Evolutionary conservation across 306 rosid species (phyloP).

Genomic region (Comarum palustre): DNA sequence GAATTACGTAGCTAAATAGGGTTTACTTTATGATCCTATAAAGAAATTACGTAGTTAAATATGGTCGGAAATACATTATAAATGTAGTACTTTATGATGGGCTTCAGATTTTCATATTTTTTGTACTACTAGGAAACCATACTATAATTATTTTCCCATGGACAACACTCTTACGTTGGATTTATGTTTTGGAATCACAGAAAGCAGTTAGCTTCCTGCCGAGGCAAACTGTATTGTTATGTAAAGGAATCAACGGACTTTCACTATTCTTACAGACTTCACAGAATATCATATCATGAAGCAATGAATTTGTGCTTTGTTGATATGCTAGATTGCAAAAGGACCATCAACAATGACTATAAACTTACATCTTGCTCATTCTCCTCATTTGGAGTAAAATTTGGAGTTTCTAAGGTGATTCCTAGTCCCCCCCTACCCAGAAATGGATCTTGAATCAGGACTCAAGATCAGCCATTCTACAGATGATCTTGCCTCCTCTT

Average conservation of each 20-base stretch:
- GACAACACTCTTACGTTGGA: neutral
- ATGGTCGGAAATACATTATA: no score
- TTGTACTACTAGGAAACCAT: neutral
- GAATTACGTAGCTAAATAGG: no score
- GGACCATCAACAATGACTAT: neutral
- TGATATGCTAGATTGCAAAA: conserved; percentile 15
- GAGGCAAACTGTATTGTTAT: conserved; percentile 10
- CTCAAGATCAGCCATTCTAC: conserved; percentile 55
- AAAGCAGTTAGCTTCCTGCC: conserved; percentile 27
- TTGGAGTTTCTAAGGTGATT: neutral
- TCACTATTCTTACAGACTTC: neutral
- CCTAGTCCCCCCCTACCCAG: neutral
- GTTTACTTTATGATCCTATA: no score
- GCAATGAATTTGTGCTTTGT: conserved; percentile 66
- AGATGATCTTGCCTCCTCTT: conserved; percentile 39
- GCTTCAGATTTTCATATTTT: neutral
- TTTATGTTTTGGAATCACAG: conserved; percentile 14
- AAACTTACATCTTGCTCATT: neutral
- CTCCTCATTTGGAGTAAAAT: neutral
- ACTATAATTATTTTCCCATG: neutral
- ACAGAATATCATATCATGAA: conserved; percentile 19
- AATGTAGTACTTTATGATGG: no score
- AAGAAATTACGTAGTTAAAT: no score
- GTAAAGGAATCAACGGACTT: conserved; percentile 8
- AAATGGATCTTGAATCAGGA: conserved; percentile 69